These are phyloP conservation scores for Fagopyrum tataricum DNA, from an alignment of 148 eudicot species.

Conservation along the genomic window DNA sequence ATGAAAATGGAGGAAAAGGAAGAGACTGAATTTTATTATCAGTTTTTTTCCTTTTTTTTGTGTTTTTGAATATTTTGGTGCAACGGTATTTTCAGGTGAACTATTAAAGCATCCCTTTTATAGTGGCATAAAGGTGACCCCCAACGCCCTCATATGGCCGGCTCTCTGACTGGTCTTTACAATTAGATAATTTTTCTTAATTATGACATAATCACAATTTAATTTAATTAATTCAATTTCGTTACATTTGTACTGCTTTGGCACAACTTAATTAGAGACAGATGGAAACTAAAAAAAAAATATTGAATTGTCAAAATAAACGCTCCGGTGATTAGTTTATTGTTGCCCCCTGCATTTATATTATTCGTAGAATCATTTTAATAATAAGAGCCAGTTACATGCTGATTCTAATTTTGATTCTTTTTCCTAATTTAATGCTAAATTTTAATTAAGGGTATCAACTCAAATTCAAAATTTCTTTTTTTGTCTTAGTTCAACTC, in stretches of 20 bases:
- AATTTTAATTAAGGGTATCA: not conserved
- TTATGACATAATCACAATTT: not conserved
- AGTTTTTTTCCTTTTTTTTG: not conserved
- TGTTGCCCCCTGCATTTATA: not conserved
- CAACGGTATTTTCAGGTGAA: conserved; percentile 4
- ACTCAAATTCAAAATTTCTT: not conserved
- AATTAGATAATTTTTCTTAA: not conserved
- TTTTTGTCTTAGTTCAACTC: not conserved
- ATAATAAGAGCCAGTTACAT: not conserved
- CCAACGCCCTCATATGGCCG: not conserved
- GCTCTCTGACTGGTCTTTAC: not conserved
- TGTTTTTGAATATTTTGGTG: not conserved
- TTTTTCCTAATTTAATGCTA: not conserved
- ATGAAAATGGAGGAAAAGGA: not conserved
- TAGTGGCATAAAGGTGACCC: not conserved
- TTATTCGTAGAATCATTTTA: not conserved
- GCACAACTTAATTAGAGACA: conserved; percentile 2
- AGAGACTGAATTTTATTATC: not conserved
- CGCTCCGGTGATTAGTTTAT: not conserved
- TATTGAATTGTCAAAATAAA: not conserved
- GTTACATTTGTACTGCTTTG: not conserved
- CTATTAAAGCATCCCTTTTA: not conserved
- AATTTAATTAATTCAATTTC: not conserved
- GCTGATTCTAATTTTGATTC: not conserved
- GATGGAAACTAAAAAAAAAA: not conserved